phyloP scores from a whole-genome alignment of 768 basidiomycete species.

The Psilocybe cyanescens region DNA sequence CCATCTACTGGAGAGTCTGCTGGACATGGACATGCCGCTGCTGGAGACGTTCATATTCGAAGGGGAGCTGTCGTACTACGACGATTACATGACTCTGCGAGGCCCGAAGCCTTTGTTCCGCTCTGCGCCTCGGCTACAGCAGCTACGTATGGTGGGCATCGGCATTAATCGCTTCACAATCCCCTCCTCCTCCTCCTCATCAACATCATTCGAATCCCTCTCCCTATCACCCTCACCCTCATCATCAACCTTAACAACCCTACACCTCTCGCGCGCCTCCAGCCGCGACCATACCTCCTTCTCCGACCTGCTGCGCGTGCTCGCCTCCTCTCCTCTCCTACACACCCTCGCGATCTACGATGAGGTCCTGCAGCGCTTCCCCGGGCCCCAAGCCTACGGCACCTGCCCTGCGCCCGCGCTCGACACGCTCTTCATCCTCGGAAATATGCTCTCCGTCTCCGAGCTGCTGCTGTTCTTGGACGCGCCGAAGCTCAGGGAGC shows the following conservation, averaged over 20 bases:
- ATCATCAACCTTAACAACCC: neutral
- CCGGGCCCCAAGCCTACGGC: neutral
- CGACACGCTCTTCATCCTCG: conserved; percentile 16
- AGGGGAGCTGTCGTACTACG: neutral
- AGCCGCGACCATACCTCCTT: conserved; percentile 5
- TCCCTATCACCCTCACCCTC: neutral
- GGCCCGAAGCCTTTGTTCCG: conserved; percentile 1
- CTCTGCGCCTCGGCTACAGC: conserved; percentile 3
- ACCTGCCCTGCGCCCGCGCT: conserved; percentile 8
- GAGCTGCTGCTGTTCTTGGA: conserved; percentile 19
- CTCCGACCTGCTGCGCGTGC: conserved; percentile 5
- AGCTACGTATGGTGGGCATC: conserved; percentile 15
- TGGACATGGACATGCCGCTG: conserved; percentile 7
- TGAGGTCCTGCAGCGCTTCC: conserved; percentile 13
- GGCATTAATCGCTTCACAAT: neutral
- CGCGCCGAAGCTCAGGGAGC: conserved; percentile 15
- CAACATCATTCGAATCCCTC: neutral
- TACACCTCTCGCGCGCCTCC: conserved; percentile 13
- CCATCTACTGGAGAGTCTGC: neutral
- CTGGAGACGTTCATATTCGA: conserved; percentile 14
- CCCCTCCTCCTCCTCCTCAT: neutral
- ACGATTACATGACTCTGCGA: neutral
- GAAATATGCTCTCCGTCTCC: conserved; percentile 22
- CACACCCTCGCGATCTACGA: conserved; percentile 17
- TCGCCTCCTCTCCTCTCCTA: conserved; percentile 8